Evolutionary conservation across 257 asterid species (phyloP).

Genomic region (Primulina tabacum): DNA sequence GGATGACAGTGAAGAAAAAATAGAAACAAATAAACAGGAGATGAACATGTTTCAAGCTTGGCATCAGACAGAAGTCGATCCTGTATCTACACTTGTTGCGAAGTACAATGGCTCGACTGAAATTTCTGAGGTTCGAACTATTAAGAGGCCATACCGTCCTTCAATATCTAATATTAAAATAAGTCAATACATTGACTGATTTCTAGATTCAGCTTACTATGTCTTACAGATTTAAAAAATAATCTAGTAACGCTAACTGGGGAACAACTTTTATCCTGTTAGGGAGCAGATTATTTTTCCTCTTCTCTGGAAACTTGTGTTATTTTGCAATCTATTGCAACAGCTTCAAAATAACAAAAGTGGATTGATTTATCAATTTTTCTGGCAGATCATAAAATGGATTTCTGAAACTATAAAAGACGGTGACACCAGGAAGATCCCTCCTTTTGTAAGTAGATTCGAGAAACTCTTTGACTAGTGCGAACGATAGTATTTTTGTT

Average conservation of each 20-base stretch:
- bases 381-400: constrained; percentile 73
- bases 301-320: neutral
- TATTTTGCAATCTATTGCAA: neutral
- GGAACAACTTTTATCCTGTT: neutral
- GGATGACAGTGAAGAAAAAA: constrained; percentile 40
- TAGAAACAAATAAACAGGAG: constrained; percentile 39
- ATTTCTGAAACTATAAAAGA: constrained; percentile 74
- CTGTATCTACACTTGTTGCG: constrained; percentile 88
- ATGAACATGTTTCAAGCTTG: constrained; percentile 53
- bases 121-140: constrained; percentile 58
- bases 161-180: constrained; percentile 5
- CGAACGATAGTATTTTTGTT: neutral
- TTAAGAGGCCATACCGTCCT: neutral
- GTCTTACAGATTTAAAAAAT: neutral
- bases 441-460: constrained; percentile 74
- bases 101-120: constrained; percentile 81
- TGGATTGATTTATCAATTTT: constrained; percentile 22
- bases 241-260: neutral
- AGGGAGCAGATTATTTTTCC: neutral
- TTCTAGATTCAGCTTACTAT: neutral
- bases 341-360: constrained; percentile 1
- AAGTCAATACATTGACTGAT: neutral
- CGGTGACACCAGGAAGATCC: constrained; percentile 86
- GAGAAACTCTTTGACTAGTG: neutral
- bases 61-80: constrained; percentile 63